Conservation (phyloP, 2,329 filamentous ascomycete species). For the Golovinomyces cichoracearum region DNA sequence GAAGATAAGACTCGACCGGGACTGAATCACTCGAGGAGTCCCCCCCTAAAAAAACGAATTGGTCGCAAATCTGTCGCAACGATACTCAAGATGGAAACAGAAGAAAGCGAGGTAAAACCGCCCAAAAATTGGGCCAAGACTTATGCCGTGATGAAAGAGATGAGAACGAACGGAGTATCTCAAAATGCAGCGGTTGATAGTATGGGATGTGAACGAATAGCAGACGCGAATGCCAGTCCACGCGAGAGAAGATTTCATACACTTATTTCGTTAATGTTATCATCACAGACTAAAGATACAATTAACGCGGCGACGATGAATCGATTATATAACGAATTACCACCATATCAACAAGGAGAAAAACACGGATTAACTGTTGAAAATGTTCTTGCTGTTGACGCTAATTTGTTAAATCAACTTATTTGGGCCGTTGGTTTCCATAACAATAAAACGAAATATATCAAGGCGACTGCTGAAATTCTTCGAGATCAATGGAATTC, state of each 20-base stretch:
- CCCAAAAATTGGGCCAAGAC: constrained; percentile 65
- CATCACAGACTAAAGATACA: constrained; percentile 49
- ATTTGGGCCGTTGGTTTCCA: constrained; percentile 48
- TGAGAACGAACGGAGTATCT: constrained; percentile 36
- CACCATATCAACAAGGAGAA: constrained; percentile 14
- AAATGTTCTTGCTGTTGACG: constrained; percentile 34
- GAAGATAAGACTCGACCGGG: neutral
- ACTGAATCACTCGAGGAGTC: neutral
- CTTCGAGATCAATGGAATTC: constrained; percentile 30
- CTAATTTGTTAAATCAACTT: constrained; percentile 31
- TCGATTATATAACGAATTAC: constrained; percentile 35
- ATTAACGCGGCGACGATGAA: constrained; percentile 43
- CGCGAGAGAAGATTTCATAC: constrained; percentile 40
- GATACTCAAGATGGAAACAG: constrained; percentile 16
- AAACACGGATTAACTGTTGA: constrained; percentile 30
- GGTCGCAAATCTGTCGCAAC: constrained; percentile 24
- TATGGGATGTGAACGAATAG: constrained; percentile 75
- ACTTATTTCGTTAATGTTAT: constrained; percentile 43
- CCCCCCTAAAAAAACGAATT: constrained; percentile 10
- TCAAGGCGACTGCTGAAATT: constrained; percentile 36
- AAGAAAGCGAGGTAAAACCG: constrained; percentile 22
- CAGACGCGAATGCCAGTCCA: constrained; percentile 23
- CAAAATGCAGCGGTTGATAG: constrained; percentile 75
- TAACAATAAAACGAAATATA: constrained; percentile 49
- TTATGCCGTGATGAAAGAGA: constrained; percentile 50